Evolutionary conservation across 2,329 filamentous ascomycete species (phyloP).

Genomic region (Penicillium fuscoglaucum): DNA sequence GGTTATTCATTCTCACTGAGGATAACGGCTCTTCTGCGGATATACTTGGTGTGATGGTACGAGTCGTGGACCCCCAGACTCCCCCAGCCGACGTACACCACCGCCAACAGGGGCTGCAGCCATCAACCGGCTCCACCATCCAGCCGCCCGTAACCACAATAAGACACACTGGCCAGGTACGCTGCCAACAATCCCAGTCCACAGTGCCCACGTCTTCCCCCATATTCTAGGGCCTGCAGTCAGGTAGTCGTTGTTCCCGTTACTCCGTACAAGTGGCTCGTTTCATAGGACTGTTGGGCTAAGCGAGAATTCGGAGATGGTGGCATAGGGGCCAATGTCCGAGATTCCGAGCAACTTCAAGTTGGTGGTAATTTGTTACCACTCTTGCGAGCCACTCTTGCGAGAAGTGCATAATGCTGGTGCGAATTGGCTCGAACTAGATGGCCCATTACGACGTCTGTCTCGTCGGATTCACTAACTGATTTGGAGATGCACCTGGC

Average conservation of each 20-base stretch:
- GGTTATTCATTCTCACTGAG: conserved; percentile 31
- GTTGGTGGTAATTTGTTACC: conserved; percentile 13
- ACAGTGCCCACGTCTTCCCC: conserved; percentile 29
- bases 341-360: conserved; percentile 12
- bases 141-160: conserved; percentile 36
- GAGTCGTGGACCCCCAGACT: conserved; percentile 35
- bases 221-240: conserved; percentile 20
- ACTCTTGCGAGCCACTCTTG: conserved; percentile 19
- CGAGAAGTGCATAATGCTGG: conserved; percentile 28
- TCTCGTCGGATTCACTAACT: conserved; percentile 19
- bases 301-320: conserved; percentile 29
- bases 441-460: not conserved
- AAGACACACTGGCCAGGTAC: conserved; percentile 29
- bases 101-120: conserved; percentile 27
- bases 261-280: conserved; percentile 21
- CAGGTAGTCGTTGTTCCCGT: conserved; percentile 36
- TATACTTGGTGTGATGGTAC: conserved; percentile 40
- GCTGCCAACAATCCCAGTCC: conserved; percentile 27
- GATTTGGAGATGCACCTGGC: conserved; percentile 34
- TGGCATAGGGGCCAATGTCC: conserved; percentile 24
- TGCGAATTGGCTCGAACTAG: conserved; percentile 22
- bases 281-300: conserved; percentile 23
- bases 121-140: conserved; percentile 35
- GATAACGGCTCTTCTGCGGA: conserved; percentile 30
- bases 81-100: conserved; percentile 40